Conservation (phyloP, 805 yeast species). For the Starmerella davenportii region DNA sequence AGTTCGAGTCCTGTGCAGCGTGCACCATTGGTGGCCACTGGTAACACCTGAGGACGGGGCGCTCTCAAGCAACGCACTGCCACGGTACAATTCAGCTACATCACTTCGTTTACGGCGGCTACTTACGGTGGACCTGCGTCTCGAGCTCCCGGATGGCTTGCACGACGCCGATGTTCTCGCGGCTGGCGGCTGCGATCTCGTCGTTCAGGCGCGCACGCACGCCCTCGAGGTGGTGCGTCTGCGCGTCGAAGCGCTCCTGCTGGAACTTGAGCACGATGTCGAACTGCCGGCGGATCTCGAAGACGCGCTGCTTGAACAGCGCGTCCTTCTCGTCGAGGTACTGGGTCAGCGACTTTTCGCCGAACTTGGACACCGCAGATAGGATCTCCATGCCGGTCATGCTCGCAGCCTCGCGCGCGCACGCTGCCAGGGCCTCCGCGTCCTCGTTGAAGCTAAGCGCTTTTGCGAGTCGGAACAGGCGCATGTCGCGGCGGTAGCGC, state of each 20-base stretch:
- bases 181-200: conserved; percentile 22
- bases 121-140: not conserved
- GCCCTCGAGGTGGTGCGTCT: conserved; percentile 76
- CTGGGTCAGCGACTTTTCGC: conserved; percentile 4
- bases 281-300: conserved; percentile 33
- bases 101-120: no score
- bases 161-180: conserved; percentile 42
- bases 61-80: no score
- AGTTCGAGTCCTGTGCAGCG: no score
- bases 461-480: conserved; percentile 14
- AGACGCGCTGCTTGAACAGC: conserved; percentile 10
- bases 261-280: conserved; percentile 78
- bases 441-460: conserved; percentile 4
- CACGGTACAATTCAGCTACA: no score
- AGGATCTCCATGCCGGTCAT: conserved; percentile 9
- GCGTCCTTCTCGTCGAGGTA: conserved; percentile 8
- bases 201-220: conserved; percentile 34
- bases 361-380: conserved; percentile 6
- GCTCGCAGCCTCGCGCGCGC: not conserved
- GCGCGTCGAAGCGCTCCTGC: conserved; percentile 78
- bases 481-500: conserved; percentile 35
- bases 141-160: conserved; percentile 8
- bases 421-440: not conserved
- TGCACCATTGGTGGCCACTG: no score
- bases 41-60: no score